phyloP scores from a whole-genome alignment of 495 filamentous ascomycete genomes.

The Recurvomyces mirabilis region DNA sequence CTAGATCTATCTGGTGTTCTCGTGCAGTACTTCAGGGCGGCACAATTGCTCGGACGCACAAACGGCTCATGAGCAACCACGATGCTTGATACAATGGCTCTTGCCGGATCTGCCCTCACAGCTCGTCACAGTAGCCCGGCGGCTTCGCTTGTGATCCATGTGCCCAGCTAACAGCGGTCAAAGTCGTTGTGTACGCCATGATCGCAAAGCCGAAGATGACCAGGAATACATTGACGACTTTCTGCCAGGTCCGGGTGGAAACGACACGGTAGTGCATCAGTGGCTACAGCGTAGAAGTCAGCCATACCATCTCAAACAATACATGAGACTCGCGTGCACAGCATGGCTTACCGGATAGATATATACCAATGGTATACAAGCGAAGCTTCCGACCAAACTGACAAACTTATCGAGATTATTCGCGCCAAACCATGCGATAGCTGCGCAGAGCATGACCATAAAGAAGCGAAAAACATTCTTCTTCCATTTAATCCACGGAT shows the following conservation, averaged over 20 bases:
- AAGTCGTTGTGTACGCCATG: slow-evolving; percentile 78
- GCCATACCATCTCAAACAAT: background rate
- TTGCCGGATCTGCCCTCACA: too few relatives aligned
- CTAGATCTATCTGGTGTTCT: too few relatives aligned
- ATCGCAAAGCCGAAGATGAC: slow-evolving; percentile 70
- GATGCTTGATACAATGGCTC: too few relatives aligned
- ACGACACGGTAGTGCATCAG: slow-evolving; percentile 78
- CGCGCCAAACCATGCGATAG: slow-evolving; percentile 84
- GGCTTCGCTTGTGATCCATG: slow-evolving; percentile 30
- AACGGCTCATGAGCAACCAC: too few relatives aligned
- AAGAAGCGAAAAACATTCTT: slow-evolving; percentile 95
- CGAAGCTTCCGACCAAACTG: slow-evolving; percentile 88
- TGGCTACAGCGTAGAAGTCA: slow-evolving; percentile 43
- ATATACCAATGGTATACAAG: slow-evolving; percentile 92
- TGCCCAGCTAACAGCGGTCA: slow-evolving; percentile 83
- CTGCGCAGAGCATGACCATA: slow-evolving; percentile 71
- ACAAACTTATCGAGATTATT: slow-evolving; percentile 96
- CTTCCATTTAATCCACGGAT: slow-evolving; percentile 94
- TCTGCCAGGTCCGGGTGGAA: slow-evolving; percentile 50
- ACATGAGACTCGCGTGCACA: background rate
- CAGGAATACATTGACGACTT: slow-evolving; percentile 58
- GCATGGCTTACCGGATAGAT: slow-evolving; percentile 73
- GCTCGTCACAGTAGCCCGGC: slow-evolving; percentile 50
- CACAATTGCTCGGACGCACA: too few relatives aligned
- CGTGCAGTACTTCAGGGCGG: too few relatives aligned